phyloP scores from a whole-genome alignment of 768 basidiomycete species.

The Naganishia antarctica region DNA sequence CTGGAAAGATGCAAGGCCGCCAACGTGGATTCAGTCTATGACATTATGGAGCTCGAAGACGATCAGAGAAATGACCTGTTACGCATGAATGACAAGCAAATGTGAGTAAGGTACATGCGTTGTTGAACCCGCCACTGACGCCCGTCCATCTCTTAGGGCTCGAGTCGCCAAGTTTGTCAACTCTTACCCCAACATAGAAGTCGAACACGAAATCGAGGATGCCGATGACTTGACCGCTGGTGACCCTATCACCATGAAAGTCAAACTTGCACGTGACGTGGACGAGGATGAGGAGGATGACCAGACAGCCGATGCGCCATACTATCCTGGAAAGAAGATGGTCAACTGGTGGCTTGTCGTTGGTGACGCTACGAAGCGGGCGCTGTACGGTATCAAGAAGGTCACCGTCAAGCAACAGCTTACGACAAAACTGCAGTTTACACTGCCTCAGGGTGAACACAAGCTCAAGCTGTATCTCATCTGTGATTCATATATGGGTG shows the following conservation, averaged over 20 bases:
- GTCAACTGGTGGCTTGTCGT: conserved; percentile 97
- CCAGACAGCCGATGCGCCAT: conserved; percentile 84
- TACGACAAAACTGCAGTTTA: conserved; percentile 82
- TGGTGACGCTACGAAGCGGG: conserved; percentile 66
- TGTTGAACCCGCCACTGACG: too few relatives aligned
- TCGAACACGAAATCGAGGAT: conserved; percentile 70
- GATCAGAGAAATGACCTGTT: conserved; percentile 73
- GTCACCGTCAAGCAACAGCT: conserved; percentile 69
- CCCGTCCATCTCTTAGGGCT: conserved; percentile 57
- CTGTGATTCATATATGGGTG: conserved; percentile 77
- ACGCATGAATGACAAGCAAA: conserved; percentile 76
- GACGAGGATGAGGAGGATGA: conserved; percentile 61
- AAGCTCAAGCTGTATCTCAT: conserved; percentile 81
- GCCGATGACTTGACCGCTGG: conserved; percentile 82
- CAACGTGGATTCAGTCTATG: conserved; percentile 83
- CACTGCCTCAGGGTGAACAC: conserved; percentile 76
- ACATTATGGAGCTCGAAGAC: conserved; percentile 98
- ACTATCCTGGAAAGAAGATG: conserved; percentile 83
- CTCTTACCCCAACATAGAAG: conserved; percentile 93
- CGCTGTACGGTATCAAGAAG: conserved; percentile 79
- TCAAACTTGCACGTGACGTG: conserved; percentile 71
- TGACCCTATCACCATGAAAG: conserved; percentile 72
- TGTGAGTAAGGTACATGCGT: conserved; percentile 57
- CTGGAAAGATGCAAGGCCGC: conserved; percentile 77
- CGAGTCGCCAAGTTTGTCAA: conserved; percentile 95